Evolutionary conservation across 2,329 filamentous ascomycete species (phyloP).

Genomic region (Aspergillus fumigatiaffinis): DNA sequence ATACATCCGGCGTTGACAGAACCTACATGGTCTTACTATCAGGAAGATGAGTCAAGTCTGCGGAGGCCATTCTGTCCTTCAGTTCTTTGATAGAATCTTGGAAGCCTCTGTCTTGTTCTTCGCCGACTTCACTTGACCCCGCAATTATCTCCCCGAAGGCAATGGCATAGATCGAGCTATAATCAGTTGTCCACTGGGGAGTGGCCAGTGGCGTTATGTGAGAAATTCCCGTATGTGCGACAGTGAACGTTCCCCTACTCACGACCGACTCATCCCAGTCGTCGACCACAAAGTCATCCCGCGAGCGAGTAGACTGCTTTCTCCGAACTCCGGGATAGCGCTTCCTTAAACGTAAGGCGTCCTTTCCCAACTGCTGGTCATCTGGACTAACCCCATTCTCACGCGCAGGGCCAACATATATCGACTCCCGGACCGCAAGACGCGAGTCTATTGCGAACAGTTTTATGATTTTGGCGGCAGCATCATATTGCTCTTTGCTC

Average conservation of each 20-base stretch:
- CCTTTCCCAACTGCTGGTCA: conserved; percentile 12
- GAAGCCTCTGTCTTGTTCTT: conserved; percentile 12
- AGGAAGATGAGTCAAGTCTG: conserved; percentile 2
- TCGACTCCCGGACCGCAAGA: conserved; percentile 32
- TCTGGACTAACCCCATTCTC: conserved; percentile 7
- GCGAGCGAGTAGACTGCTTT: conserved; percentile 6
- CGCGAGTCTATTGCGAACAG: conserved; percentile 32
- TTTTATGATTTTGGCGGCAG: conserved; percentile 29
- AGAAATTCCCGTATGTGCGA: conserved; percentile 7
- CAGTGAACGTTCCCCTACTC: conserved; percentile 2
- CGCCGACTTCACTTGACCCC: conserved; percentile 1
- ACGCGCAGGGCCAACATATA: conserved; percentile 22
- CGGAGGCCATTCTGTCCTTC: conserved; percentile 6
- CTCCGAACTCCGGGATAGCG: conserved; percentile 12
- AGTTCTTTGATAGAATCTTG: conserved; percentile 22
- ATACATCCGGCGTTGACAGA: not conserved
- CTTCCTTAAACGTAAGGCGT: conserved; percentile 21
- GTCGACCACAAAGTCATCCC: conserved; percentile 35
- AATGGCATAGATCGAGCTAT: conserved; percentile 23
- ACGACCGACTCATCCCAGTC: conserved; percentile 31
- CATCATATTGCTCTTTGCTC: conserved; percentile 16
- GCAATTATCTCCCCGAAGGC: conserved; percentile 14
- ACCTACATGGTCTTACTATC: conserved; percentile 30
- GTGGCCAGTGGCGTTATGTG: conserved; percentile 12
- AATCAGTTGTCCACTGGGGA: conserved; percentile 29